Base-by-base conservation (phyloP, 805 yeast genomes). In the Tetrapisispora fleetii region DNA sequence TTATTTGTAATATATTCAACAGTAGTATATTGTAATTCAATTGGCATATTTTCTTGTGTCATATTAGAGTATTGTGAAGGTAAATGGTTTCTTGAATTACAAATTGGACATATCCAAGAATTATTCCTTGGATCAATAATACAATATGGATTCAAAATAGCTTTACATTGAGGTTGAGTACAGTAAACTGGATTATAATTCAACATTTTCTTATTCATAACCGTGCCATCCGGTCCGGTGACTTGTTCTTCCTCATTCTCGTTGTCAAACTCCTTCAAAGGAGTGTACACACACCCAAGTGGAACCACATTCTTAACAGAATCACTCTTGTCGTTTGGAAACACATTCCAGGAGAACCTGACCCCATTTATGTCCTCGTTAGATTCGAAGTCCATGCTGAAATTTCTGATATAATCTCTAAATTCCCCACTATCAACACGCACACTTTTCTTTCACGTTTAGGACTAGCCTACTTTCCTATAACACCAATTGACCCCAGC, bases 241-340 rank as follows among this genome's bases (percentile, higher is more conserved):
- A 30, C 18, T n/a, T 30, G 28, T 11, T 18, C 44, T 10, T 41
- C 37, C 19, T 41, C 37, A 17, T 87, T 83, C 53, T 88, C 72
- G 54, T 83, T 89, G 51, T 83, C 84, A 55, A 85, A 78, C 50
- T 79, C 79, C 59, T 87, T 80, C 58, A 93, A 76, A 9, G 99
- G 99, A n/a, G 97, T 90, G 73, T 89, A 93, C 53, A 93, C 71
- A 48, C 96, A 83, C 39, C 97, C 95, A 36, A 93, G 82, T 13
- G 99, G 99, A 32, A 93, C 90, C 18, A 91, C 95, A 60, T 89
- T 84, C 57, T 93, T 84, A 58, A 83, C 82, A 18, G 96, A 93
- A 67, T 93, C 98, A 39, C 80, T 79, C 57, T 89, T 80, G 37
- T 96, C 83, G 39, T 85, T 80, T 28, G 99, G 99, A 59, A 91